A percentile compares a stretch with the other conserved stretches of the same genome.
phyloP scores from a whole-genome alignment of 805 yeast species.

The Saccharomycopsis malanga region DNA sequence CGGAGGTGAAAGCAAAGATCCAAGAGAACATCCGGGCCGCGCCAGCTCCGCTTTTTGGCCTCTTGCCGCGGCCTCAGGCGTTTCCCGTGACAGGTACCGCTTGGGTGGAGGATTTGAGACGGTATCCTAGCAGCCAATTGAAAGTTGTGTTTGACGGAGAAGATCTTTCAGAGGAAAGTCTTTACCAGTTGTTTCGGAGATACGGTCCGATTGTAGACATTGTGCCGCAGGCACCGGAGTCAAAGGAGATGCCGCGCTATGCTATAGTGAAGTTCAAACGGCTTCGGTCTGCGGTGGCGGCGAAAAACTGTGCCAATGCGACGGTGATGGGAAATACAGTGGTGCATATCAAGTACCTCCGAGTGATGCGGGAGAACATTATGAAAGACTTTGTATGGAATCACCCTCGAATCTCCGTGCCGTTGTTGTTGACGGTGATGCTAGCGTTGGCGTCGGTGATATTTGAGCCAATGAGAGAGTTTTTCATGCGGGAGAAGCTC shows the following conservation, averaged over 20 bases:
- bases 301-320: constrained; percentile 88
- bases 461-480: constrained; percentile 89
- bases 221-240: constrained; percentile 42
- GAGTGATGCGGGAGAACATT: constrained; percentile 44
- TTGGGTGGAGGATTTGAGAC: constrained; percentile 89
- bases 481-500: constrained; percentile 67
- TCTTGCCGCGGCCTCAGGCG: constrained; percentile 45
- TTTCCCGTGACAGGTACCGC: constrained; percentile 86
- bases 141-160: constrained; percentile 72
- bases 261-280: constrained; percentile 52
- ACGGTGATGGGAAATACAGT: constrained; percentile 53
- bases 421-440: constrained; percentile 66
- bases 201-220: constrained; percentile 83
- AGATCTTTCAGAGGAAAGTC: constrained; percentile 58
- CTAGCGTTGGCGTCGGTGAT: constrained; percentile 79
- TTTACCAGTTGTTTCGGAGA: constrained; percentile 75
- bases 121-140: constrained; percentile 61
- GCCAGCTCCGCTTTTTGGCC: constrained; percentile 31
- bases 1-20: constrained; percentile 48
- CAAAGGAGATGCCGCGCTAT: constrained; percentile 40
- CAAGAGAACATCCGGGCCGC: constrained; percentile 34
- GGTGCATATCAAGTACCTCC: constrained; percentile 68
- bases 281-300: constrained; percentile 67
- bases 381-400: constrained; percentile 52
- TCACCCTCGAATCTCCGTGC: constrained; percentile 81